phyloP scores from a whole-genome alignment of 23 red algal genomes.

The Pyropia haitanensis region DNA sequence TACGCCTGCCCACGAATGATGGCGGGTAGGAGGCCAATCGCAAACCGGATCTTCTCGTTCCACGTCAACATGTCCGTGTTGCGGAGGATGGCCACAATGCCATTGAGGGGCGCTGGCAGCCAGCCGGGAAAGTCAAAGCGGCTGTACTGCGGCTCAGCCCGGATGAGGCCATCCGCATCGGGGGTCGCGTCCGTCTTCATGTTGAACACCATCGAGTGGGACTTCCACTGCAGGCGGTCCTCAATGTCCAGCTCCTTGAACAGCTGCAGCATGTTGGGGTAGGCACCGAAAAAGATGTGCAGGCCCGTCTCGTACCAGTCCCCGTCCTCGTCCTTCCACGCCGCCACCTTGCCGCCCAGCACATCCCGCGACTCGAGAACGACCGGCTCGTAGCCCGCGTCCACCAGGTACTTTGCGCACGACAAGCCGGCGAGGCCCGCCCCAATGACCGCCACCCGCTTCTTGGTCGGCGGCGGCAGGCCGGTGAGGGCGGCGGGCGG shows the following conservation, averaged over 20 bases:
- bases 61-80: constrained; percentile 95
- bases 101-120: constrained; percentile 89
- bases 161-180: constrained; percentile 26
- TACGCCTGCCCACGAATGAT: constrained; percentile 87
- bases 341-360: constrained; percentile 95
- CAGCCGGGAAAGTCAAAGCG: constrained; percentile 84
- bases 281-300: constrained; percentile 98
- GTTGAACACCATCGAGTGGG: constrained; percentile 98
- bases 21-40: constrained; percentile 78
- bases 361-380: constrained; percentile 89
- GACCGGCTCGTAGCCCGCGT: constrained; percentile 49
- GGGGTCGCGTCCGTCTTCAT: constrained; percentile 30
- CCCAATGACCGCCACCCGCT: constrained; percentile 62
- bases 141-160: constrained; percentile 48
- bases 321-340: constrained; percentile 94
- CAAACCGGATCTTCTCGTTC: constrained; percentile 88
- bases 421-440: constrained; percentile 91
- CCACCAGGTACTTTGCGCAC: constrained; percentile 95
- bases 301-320: constrained; percentile 99
- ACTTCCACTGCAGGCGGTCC: constrained; percentile 93
- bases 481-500: too few species aligned
- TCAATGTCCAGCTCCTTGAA: constrained; percentile 81
- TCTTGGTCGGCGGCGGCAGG: too few species aligned
- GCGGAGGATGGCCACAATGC: constrained; percentile 74
- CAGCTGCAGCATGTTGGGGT: constrained; percentile 89